Base-by-base conservation (phyloP, 305 asterid species). In the Fraxinus nigra region DNA sequence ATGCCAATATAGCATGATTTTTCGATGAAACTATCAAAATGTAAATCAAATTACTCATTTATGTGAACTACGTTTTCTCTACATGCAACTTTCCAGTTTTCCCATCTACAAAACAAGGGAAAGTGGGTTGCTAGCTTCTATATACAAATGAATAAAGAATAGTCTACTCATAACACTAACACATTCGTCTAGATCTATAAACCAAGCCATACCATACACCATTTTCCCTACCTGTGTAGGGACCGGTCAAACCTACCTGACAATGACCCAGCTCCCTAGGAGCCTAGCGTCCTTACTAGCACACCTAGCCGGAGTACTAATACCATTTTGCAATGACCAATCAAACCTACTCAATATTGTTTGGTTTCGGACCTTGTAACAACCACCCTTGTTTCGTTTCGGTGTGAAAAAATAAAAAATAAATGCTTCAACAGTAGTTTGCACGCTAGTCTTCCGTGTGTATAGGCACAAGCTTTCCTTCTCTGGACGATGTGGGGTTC, bases 61-160 rank as follows among this genome's bases (percentile, higher is more conserved):
- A 76, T 3, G 26, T 76, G 20, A 20, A 16, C 6, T 61, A 75
- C 46, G 18, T 75, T 18, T 33, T 75, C 26, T 54, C 72, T 80
- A 48, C 75, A 76, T 46, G 34, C 28, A 28, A 82, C 72, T 79
- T 16, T 84, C 78, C 56, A 69, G 84, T 26, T 79, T 67, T 26
- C 88, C 93, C 81, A 76, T 76, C 48, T n/a, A 72, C 81, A 87
- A 84, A 79, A 87, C 84, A 82, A 80, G 84, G 88, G 87, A 85
- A 84, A 78, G 78, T 83, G 79, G 61, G 56, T 48, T 82, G 81
- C 86, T 83, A 33, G 38, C 79, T 72, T 79, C 77, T 81, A 73
- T 56, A 76, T 72, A 84, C 85, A 89, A 89, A 87, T 69, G 87
- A 89, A 94, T 89, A 88, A 90, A 86, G 92, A 92, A 91, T 92